Percentiles rank a stretch among this genome's conserved stretches.
phyloP scores from a whole-genome alignment of 1,284 basidiomycete species.

The Austroboletus niveus region DNA sequence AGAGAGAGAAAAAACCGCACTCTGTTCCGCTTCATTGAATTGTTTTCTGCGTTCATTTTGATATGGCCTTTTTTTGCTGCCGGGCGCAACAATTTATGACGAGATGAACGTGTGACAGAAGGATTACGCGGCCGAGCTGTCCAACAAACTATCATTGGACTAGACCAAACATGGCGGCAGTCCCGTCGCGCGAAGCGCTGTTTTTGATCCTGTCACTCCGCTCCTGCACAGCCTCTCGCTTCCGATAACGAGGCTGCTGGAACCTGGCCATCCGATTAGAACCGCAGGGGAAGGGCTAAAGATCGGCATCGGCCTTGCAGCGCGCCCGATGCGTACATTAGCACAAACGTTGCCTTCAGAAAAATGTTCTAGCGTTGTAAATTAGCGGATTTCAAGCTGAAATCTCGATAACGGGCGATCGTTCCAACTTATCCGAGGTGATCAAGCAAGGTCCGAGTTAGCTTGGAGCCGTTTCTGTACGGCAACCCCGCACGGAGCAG shows the following conservation, averaged over 20 bases:
- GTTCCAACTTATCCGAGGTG: conserved; percentile 31
- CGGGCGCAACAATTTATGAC: neutral
- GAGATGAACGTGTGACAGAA: conserved; percentile 15
- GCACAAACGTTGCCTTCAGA: no score
- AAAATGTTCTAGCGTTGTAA: no score
- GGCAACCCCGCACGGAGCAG: neutral
- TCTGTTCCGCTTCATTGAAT: conserved; percentile 9
- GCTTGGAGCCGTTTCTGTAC: neutral
- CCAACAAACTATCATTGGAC: no score
- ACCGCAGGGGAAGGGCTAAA: no score
- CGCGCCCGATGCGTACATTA: no score
- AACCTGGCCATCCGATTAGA: no score
- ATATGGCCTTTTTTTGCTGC: neutral
- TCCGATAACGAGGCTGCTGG: no score
- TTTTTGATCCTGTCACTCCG: neutral
- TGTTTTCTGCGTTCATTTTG: conserved; percentile 1
- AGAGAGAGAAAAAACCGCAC: neutral
- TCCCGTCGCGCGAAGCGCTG: no score
- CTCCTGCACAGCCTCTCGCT: neutral
- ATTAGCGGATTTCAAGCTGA: no score
- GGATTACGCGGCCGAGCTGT: no score
- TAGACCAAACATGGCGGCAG: no score
- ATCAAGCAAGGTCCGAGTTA: neutral
- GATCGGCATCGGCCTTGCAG: no score
- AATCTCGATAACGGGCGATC: neutral